Conservation (phyloP, 2,329 filamentous ascomycete genomes). For the Fonsecaea multimorphosa region DNA sequence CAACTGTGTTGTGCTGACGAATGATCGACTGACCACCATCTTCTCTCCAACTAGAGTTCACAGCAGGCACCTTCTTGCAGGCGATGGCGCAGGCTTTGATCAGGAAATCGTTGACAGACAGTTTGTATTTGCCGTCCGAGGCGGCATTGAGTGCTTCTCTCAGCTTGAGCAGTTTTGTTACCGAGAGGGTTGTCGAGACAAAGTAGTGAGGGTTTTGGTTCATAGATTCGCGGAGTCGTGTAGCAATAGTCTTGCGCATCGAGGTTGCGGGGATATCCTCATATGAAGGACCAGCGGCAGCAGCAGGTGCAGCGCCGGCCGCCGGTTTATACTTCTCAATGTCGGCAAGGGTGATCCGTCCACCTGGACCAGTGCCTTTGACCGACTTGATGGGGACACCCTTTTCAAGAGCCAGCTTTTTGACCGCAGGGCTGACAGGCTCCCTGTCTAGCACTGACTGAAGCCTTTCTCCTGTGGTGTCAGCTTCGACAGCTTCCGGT, state of each 20-base stretch:
- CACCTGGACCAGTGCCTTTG: slow-evolving; percentile 85
- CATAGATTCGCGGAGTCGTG: slow-evolving; percentile 84
- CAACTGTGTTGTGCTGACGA: slow-evolving; percentile 89
- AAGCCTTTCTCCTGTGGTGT: slow-evolving; percentile 71
- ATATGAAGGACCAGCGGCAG: slow-evolving; percentile 68
- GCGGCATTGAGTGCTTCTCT: slow-evolving; percentile 89
- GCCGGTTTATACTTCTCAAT: slow-evolving; percentile 81
- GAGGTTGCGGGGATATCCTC: slow-evolving; percentile 83
- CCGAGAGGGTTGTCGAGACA: slow-evolving; percentile 87
- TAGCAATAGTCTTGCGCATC: slow-evolving; percentile 99
- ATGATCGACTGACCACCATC: slow-evolving; percentile 78
- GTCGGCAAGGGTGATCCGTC: slow-evolving; percentile 89
- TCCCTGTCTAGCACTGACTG: slow-evolving; percentile 84
- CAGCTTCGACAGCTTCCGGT: slow-evolving; percentile 71
- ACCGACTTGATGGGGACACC: slow-evolving; percentile 76
- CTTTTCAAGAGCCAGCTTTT: slow-evolving; percentile 83
- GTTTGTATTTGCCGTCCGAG: slow-evolving; percentile 93
- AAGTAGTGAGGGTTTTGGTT: slow-evolving; percentile 98
- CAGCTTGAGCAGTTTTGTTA: slow-evolving; percentile 93
- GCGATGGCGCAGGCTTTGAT: slow-evolving; percentile 94
- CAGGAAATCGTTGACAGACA: slow-evolving; percentile 99
- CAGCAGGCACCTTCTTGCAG: slow-evolving; percentile 89
- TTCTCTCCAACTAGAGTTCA: slow-evolving; percentile 91
- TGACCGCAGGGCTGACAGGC: slow-evolving; percentile 73
- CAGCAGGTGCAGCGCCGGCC: slow-evolving; percentile 53